phyloP scores from a whole-genome alignment of 257 asterid species.

The Petunia axillaris region DNA sequence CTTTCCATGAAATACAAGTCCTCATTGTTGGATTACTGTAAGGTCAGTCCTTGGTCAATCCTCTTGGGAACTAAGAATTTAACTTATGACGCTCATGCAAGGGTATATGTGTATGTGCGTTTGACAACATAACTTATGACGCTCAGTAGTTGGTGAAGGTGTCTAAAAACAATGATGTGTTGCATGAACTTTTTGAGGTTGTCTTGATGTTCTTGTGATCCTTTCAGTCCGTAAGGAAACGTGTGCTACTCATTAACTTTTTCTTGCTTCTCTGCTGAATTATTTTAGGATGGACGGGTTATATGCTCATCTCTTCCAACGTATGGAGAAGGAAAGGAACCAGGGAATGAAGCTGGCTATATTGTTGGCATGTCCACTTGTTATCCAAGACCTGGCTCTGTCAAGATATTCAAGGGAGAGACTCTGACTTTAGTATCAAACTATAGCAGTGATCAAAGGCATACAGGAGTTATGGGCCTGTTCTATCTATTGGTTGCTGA shows the following conservation, averaged over 20 bases:
- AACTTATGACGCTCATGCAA: neutral
- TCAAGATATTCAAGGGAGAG: slow-evolving; percentile 75
- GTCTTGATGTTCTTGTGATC: neutral
- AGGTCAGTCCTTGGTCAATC: neutral
- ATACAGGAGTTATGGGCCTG: slow-evolving; percentile 92
- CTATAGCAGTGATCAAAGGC: slow-evolving; percentile 56
- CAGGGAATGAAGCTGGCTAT: slow-evolving; percentile 87
- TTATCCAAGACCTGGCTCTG: slow-evolving; percentile 78
- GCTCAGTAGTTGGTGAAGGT: neutral
- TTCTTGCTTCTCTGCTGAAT: slow-evolving; percentile 6
- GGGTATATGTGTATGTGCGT: neutral
- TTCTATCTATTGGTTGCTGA: slow-evolving; percentile 76
- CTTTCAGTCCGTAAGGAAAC: neutral
- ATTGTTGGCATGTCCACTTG: slow-evolving; percentile 90
- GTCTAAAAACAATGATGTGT: neutral
- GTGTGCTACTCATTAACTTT: neutral
- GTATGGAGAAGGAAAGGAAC: slow-evolving; percentile 71
- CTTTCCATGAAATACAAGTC: neutral
- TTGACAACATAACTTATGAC: neutral
- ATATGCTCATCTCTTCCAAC: slow-evolving; percentile 74
- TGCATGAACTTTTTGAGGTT: neutral
- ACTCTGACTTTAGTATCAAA: slow-evolving; percentile 63
- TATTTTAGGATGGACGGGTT: slow-evolving; percentile 64
- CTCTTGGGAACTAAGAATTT: neutral
- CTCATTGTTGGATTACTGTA: neutral